Percentiles rank a stretch among this genome's conserved stretches.
These are phyloP conservation scores for Amniculicola lignicola DNA, from an alignment of 495 filamentous ascomycete genomes.

Conservation along the genomic window DNA sequence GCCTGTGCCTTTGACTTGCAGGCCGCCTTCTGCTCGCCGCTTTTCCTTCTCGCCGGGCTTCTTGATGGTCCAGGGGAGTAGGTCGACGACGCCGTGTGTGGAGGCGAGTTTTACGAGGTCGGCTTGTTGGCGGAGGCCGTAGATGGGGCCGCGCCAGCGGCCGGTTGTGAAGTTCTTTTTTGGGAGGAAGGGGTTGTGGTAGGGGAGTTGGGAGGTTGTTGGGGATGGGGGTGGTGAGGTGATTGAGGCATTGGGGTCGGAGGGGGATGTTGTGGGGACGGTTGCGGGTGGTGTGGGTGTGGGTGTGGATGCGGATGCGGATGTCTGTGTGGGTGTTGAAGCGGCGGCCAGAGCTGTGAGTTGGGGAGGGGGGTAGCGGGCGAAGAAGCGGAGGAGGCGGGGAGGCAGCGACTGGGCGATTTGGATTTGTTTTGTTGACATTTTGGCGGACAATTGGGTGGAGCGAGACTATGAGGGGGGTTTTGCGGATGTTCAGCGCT, in stretches of 20 bases:
- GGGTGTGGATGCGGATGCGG: constrained; percentile 36
- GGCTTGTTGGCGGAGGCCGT: constrained; percentile 81
- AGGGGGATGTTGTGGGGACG: constrained; percentile 10
- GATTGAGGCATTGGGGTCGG: constrained; percentile 28
- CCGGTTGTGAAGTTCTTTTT: constrained; percentile 67
- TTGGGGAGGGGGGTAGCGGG: constrained; percentile 68
- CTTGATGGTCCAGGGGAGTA: constrained; percentile 77
- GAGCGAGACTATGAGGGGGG: not conserved
- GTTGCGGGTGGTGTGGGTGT: constrained; percentile 6
- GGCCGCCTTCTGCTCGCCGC: constrained; percentile 65
- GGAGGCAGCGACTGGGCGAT: constrained; percentile 65
- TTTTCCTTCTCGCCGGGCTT: constrained; percentile 64
- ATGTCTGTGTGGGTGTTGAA: constrained; percentile 46
- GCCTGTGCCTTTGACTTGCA: constrained; percentile 85
- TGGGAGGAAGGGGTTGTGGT: constrained; percentile 72
- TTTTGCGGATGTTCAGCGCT: no score
- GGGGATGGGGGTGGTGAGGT: constrained; percentile 36
- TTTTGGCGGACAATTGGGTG: constrained; percentile 11
- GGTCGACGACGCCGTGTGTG: constrained; percentile 74
- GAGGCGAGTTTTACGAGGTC: constrained; percentile 85
- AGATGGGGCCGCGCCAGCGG: constrained; percentile 74
- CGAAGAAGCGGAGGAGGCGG: constrained; percentile 82
- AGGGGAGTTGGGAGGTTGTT: constrained; percentile 39
- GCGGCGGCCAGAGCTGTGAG: constrained; percentile 32
- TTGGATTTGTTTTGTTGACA: constrained; percentile 44